Evolutionary conservation across 345 rosid genomes (phyloP).

Genomic region (Boechera stricta): DNA sequence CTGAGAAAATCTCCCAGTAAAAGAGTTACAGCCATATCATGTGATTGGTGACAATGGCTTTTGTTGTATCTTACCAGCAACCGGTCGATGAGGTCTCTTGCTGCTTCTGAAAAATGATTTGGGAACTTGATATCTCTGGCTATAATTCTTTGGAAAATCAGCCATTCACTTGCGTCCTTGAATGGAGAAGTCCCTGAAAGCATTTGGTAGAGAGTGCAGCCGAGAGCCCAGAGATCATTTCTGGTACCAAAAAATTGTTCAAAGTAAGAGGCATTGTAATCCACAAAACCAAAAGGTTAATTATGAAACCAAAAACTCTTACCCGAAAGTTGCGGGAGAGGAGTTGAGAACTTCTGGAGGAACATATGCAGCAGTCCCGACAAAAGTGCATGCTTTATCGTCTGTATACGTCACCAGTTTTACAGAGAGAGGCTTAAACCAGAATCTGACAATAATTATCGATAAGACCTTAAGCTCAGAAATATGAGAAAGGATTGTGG

Average conservation of each 20-base stretch:
- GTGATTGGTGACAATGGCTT: neutral
- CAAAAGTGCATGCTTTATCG: conserved; percentile 93
- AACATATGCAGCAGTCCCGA: conserved; percentile 98
- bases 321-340: conserved; percentile 99
- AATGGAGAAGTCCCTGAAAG: conserved; percentile 99
- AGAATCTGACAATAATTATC: conserved; percentile 39
- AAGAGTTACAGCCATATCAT: conserved; percentile 25
- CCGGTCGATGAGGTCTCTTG: conserved; percentile 81
- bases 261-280: conserved; percentile 35
- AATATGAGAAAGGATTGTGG: conserved; percentile 13
- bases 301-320: conserved; percentile 30
- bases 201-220: conserved; percentile 99
- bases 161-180: conserved; percentile 99
- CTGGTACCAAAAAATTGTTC: conserved; percentile 54
- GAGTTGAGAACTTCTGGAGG: conserved; percentile 99
- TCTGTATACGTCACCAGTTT: conserved; percentile 53
- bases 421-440: conserved; percentile 24
- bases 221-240: conserved; percentile 99
- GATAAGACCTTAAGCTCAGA: conserved; percentile 35
- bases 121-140: conserved; percentile 95
- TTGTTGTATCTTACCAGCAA: conserved; percentile 67
- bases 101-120: conserved; percentile 72
- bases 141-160: conserved; percentile 92
- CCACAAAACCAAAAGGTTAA: conserved; percentile 32
- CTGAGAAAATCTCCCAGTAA: conserved; percentile 49